Base-by-base conservation (phyloP, 1,284 basidiomycete genomes). In the Cerioporus squamosus region DNA sequence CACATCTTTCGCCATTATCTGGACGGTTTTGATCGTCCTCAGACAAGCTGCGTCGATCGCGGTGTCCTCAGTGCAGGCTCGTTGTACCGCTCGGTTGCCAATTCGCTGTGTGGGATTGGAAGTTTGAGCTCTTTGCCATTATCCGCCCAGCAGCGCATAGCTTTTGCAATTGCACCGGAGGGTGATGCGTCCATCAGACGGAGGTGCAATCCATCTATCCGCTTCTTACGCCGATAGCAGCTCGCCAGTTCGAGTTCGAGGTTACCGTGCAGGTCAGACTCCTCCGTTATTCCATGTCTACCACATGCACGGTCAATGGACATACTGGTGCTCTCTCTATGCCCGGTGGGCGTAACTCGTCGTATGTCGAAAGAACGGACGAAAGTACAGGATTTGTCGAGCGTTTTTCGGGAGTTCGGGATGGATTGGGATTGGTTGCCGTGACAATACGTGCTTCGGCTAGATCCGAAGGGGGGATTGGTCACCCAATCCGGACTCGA, bases 371-470 rank as follows among this genome's bases (percentile, higher is more conserved):
- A 10, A 43, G n/a, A 52, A 29, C n/a, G 15, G 8, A 23, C 22
- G 20, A 36, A 17, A 36, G 33, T 36, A 36, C 3, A 10, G 33
- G 12, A 10, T 36, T 36, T 3, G 23, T 18, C n/a, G 29, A 20
- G 22, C 12, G 2, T 39, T 17, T 36, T 18, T 24, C 31, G 31
- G 15, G 23, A 18, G 7, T 17, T 42, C 17, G 22, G 44, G 24
- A 24, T 23, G 29, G 33, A 31, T 14, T 23, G 39, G 29, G 52
- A 31, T 31, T 58, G 56, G 62, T 64, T 64, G 62, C 62, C 62
- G 62, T 64, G 62, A 64, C 62, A 64, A 64, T 64, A 58, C n/a
- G 40, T 42, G 40, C 42, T 52, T 61, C 62, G 62, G 62, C 33
- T 57, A 64, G 59, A 61, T 61, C 62, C 62, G 62, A 59, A n/a